Conservation (phyloP, 2,329 filamentous ascomycete genomes). For the Pseudohalonectria lignicola region DNA sequence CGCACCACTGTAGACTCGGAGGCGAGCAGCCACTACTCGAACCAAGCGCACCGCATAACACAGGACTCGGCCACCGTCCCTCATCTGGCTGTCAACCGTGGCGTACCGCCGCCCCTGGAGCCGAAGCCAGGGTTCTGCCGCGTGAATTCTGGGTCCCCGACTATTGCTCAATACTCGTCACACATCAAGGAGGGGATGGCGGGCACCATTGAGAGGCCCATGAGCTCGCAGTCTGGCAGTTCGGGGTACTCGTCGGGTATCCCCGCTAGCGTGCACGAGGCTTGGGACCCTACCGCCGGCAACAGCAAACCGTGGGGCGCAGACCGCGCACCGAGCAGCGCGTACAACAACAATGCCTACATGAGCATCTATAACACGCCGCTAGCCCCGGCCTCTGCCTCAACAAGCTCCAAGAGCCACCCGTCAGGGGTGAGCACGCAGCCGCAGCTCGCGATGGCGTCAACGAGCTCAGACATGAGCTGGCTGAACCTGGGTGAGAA, state of each 20-base stretch:
- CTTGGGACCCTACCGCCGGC: conserved; percentile 36
- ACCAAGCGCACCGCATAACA: conserved; percentile 33
- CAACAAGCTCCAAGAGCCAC: conserved; percentile 20
- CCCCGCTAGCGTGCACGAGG: conserved; percentile 50
- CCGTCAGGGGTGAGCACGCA: conserved; percentile 31
- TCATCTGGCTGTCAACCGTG: conserved; percentile 48
- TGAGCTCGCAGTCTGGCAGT: conserved; percentile 33
- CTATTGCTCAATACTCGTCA: conserved; percentile 49
- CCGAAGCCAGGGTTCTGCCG: conserved; percentile 51
- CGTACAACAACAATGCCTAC: conserved; percentile 36
- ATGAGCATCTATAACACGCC: conserved; percentile 32
- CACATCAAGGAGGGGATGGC: conserved; percentile 42
- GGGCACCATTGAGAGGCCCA: conserved; percentile 48
- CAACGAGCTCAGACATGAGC: conserved; percentile 58
- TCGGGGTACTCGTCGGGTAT: conserved; percentile 54
- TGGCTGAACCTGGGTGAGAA: conserved; percentile 62
- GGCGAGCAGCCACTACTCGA: conserved; percentile 43
- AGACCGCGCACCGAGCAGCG: conserved; percentile 38
- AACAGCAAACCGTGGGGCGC: conserved; percentile 35
- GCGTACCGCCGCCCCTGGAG: conserved; percentile 29
- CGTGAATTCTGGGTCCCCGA: conserved; percentile 60
- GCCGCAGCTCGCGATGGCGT: conserved; percentile 37
- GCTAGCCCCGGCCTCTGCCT: conserved; percentile 24
- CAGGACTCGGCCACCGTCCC: conserved; percentile 60
- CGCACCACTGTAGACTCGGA: conserved; percentile 43